Conservation (phyloP, 2,329 filamentous ascomycete genomes). For the Sarocladiaceae sp. region DNA sequence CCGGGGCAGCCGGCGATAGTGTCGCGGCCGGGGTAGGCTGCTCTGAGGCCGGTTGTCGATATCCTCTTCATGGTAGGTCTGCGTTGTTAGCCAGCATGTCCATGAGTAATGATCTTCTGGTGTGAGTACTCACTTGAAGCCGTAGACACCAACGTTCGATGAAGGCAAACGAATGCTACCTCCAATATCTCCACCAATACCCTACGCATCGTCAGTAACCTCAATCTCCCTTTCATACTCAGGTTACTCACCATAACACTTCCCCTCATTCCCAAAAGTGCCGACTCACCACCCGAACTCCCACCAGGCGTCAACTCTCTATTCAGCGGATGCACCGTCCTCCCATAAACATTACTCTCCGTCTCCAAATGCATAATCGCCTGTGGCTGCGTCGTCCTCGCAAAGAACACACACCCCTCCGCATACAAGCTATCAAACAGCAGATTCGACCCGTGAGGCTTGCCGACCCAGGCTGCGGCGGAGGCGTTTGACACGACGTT, state of each 20-base stretch:
- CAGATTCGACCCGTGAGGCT: constrained; percentile 26
- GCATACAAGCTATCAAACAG: constrained; percentile 25
- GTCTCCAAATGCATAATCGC: constrained; percentile 53
- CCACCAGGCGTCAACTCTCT: constrained; percentile 58
- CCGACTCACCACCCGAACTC: constrained; percentile 54
- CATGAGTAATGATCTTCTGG: no score
- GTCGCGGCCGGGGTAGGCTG: constrained; percentile 29
- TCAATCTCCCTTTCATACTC: not conserved
- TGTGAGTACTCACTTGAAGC: constrained; percentile 23
- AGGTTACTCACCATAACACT: constrained; percentile 27
- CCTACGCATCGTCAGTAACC: constrained; percentile 14
- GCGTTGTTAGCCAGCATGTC: not conserved
- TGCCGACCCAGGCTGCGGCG: constrained; percentile 26
- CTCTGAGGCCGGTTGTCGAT: constrained; percentile 20
- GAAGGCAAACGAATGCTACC: constrained; percentile 34
- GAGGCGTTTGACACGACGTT: constrained; percentile 24
- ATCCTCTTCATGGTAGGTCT: constrained; percentile 29
- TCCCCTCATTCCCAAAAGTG: constrained; percentile 35
- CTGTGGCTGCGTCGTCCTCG: constrained; percentile 66
- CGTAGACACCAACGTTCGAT: constrained; percentile 30
- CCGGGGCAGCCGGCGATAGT: constrained; percentile 27
- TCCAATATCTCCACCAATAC: constrained; percentile 38
- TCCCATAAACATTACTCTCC: constrained; percentile 59
- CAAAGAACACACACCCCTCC: constrained; percentile 47
- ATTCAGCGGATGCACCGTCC: constrained; percentile 60